Base-by-base conservation (phyloP, 495 filamentous ascomycete species). In the Cercophora samala region DNA sequence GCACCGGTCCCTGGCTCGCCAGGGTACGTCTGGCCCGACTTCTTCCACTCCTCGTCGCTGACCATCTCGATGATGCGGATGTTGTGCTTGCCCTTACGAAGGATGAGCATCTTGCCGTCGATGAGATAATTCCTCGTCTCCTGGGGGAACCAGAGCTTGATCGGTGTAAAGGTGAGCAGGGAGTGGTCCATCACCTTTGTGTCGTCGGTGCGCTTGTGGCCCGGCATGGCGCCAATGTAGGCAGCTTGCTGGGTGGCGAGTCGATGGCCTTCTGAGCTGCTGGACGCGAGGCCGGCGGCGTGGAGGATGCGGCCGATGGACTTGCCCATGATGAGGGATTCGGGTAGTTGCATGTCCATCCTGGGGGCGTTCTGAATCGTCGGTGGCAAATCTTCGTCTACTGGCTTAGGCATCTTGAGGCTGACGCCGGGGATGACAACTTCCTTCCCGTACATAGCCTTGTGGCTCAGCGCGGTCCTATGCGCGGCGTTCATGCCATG, bases 41-140 rank as follows among this genome's bases (percentile, higher is more conserved):
- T 60, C 22, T 67, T 69, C 75, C 83, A 97, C 60, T 91, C 87
- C 65, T 89, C 83, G 72, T 96, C 91, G 66, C 82, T 82, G 18
- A 96, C 80, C 66, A 96, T 83, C 68, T 88, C 79, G 59, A 96
- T 82, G 58, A 93, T 77, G 61, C 88, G 87, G 42, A 95, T 77
- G 73, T 93, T 93, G 83, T 90, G 90, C 77, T 96, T 96, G 37
- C 92, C 92, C 32, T 85, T 76, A 69, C 92, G 85, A 22, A 96
- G 76, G 66, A 96, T 84, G 55, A 96, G 73, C 5, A 89, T 67
- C 52, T 86, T 78, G 42, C 78, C 87, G 52, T 88, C 86, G 19
- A 91, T 81, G 22, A 95, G 73, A 70, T 85, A 92, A 26, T 87
- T 82, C 46, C 78, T 46, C 0, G 87, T 89, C 21, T 88, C 86